Evolutionary conservation across 139 green algal species (phyloP).

Genomic region (Marvania coccoides): DNA sequence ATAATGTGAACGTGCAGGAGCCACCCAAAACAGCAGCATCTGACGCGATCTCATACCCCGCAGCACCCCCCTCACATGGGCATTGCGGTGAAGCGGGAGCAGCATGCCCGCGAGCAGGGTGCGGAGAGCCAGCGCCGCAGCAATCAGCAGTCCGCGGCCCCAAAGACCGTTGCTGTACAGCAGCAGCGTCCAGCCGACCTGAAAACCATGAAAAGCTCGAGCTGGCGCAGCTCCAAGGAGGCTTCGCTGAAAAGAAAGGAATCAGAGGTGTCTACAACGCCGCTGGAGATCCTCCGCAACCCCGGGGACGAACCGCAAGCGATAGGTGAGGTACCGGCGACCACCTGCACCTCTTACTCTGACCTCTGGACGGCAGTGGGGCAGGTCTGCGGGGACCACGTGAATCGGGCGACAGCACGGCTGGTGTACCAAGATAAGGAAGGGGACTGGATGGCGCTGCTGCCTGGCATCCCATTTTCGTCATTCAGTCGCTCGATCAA

Average conservation of each 20-base stretch:
- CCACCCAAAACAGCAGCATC: too few species aligned
- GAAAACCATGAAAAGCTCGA: neutral
- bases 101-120: too few species aligned
- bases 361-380: neutral
- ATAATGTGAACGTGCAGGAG: too few species aligned
- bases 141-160: too few species aligned
- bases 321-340: neutral
- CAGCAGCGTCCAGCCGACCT: neutral
- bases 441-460: slow-evolving; percentile 21
- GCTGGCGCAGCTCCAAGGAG: neutral
- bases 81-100: too few species aligned
- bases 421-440: slow-evolving; percentile 18
- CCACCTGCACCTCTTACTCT: neutral
- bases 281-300: neutral
- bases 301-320: neutral
- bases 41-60: too few species aligned
- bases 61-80: too few species aligned
- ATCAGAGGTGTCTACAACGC: neutral
- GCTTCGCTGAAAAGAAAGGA: neutral
- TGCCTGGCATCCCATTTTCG: slow-evolving; percentile 2
- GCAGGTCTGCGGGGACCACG: neutral
- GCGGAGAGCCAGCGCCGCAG: too few species aligned
- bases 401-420: neutral
- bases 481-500: neutral
- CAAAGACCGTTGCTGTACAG: too few species aligned